Conservation (phyloP, 345 rosid species). For the Raphanus raphanistrum region DNA sequence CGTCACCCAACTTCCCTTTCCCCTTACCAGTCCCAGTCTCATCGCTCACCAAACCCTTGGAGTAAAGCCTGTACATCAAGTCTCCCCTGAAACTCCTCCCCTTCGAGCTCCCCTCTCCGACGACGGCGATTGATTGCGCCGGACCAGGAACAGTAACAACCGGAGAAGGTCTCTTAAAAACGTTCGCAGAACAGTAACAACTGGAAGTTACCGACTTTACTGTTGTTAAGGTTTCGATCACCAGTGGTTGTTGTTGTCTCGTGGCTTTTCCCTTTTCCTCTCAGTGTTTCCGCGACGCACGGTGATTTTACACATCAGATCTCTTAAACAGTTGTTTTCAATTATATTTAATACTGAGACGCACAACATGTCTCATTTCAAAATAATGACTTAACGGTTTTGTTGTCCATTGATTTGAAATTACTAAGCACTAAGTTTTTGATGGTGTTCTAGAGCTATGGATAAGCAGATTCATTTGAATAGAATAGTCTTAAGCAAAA, state of each 20-base stretch:
- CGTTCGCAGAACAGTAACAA: background rate
- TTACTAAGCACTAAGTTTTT: no score
- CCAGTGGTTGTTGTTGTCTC: background rate
- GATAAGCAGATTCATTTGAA: no score
- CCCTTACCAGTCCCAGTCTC: background rate
- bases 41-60: background rate
- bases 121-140: background rate
- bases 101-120: slow-evolving; percentile 49
- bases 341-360: no score
- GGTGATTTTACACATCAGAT: background rate
- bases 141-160: background rate
- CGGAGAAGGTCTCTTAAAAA: background rate
- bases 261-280: slow-evolving; percentile 15
- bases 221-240: slow-evolving; percentile 11
- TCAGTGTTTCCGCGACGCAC: slow-evolving; percentile 41
- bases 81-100: background rate
- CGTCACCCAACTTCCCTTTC: background rate
- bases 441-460: no score
- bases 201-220: background rate
- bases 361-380: no score
- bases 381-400: no score
- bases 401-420: no score
- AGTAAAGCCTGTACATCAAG: background rate
- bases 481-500: background rate
- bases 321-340: no score